phyloP scores from a whole-genome alignment of 805 yeast species.

The Starmerella riodocensis region DNA sequence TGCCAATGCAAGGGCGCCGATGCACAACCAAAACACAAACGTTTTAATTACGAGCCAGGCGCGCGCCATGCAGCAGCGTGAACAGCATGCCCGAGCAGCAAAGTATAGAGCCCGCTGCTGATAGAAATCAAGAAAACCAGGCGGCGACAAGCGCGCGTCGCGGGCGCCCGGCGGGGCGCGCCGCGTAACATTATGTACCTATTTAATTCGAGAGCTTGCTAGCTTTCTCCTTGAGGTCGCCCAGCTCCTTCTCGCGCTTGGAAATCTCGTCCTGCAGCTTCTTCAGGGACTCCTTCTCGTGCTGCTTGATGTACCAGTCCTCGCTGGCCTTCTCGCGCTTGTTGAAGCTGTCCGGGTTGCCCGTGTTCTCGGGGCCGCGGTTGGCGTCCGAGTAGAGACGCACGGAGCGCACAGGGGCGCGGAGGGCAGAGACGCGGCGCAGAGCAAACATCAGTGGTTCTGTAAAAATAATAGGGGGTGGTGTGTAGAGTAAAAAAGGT shows the following conservation, averaged over 20 bases:
- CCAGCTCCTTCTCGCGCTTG: slow-evolving; percentile 24
- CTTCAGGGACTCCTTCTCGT: slow-evolving; percentile 66
- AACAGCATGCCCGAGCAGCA: too few species aligned
- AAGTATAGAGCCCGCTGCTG: too few species aligned
- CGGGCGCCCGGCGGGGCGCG: too few species aligned
- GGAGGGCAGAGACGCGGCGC: slow-evolving; percentile 9
- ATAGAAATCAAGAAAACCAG: too few species aligned
- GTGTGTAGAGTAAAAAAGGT: too few species aligned
- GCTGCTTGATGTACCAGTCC: slow-evolving; percentile 78
- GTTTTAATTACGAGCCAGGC: too few species aligned
- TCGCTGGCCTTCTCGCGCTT: slow-evolving; percentile 92
- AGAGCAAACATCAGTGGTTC: slow-evolving; percentile 17
- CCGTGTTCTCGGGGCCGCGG: slow-evolving; percentile 12
- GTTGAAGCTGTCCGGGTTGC: slow-evolving; percentile 48
- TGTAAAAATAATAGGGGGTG: too few species aligned
- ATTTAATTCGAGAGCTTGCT: slow-evolving; percentile 13
- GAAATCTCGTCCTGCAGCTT: slow-evolving; percentile 34
- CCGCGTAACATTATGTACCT: background rate
- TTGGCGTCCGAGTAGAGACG: slow-evolving; percentile 16
- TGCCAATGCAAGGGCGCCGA: too few species aligned
- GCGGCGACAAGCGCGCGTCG: too few species aligned
- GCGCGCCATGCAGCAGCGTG: too few species aligned
- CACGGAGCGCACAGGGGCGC: slow-evolving; percentile 9
- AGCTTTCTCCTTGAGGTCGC: slow-evolving; percentile 22
- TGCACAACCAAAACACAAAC: too few species aligned